phyloP scores from a whole-genome alignment of 805 yeast genomes.

The Starmerella potacharoeniae region DNA sequence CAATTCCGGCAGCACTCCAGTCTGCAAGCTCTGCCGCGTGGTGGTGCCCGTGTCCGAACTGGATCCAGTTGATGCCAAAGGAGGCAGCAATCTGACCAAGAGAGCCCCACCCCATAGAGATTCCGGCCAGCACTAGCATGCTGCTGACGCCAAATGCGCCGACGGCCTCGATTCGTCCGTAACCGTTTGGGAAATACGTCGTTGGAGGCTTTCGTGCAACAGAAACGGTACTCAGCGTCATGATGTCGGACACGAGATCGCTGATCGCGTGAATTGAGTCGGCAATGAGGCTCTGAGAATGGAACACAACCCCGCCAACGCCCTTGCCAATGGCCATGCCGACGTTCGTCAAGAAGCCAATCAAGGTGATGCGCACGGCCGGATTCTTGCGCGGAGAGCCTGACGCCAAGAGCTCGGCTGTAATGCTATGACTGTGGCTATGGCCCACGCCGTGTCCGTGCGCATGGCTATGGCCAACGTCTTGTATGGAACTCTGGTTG shows the following conservation, averaged over 20 bases:
- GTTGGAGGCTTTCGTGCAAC: slow-evolving; percentile 54
- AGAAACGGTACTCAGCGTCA: slow-evolving; percentile 81
- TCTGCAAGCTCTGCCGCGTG: slow-evolving; percentile 37
- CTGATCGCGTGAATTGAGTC: slow-evolving; percentile 90
- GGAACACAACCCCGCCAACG: slow-evolving; percentile 80
- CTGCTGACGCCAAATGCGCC: slow-evolving; percentile 85
- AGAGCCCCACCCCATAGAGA: slow-evolving; percentile 84
- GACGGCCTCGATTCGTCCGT: slow-evolving; percentile 83
- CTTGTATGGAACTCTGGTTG: neutral
- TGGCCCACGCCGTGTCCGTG: slow-evolving; percentile 14
- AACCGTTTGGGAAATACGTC: slow-evolving; percentile 65
- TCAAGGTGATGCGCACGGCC: slow-evolving; percentile 85
- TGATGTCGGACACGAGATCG: slow-evolving; percentile 78
- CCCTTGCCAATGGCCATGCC: slow-evolving; percentile 81
- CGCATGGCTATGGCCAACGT: slow-evolving; percentile 1
- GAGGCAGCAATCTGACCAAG: slow-evolving; percentile 32
- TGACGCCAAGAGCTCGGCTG: slow-evolving; percentile 23
- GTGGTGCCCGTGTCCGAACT: slow-evolving; percentile 36
- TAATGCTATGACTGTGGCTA: slow-evolving; percentile 15
- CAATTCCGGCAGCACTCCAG: slow-evolving; percentile 93
- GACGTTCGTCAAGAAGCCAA: slow-evolving; percentile 74
- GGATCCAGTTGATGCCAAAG: slow-evolving; percentile 33
- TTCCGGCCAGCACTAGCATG: slow-evolving; percentile 73
- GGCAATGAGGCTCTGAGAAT: slow-evolving; percentile 87
- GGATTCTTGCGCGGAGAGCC: slow-evolving; percentile 47